phyloP scores from a whole-genome alignment of 176 grass and related monocot species.

The Ananas comosus region DNA sequence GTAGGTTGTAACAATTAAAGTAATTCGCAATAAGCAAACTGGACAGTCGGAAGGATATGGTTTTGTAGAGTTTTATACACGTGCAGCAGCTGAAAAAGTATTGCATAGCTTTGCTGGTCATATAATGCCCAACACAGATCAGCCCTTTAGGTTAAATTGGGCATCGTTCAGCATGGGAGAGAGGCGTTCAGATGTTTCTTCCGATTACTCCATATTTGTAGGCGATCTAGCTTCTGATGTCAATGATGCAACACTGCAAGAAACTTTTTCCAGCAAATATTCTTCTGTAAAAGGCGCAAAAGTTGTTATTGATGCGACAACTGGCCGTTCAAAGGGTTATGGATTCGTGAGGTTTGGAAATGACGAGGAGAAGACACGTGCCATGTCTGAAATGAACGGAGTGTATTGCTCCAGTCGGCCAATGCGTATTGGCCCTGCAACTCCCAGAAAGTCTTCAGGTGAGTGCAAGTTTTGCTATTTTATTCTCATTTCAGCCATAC shows the following conservation, averaged over 20 bases:
- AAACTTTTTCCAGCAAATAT: conserved; percentile 81
- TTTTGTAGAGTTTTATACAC: conserved; percentile 93
- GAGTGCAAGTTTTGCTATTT: conserved; percentile 18
- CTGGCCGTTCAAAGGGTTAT: conserved; percentile 92
- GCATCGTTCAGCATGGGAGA: conserved; percentile 97
- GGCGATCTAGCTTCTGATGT: conserved; percentile 98
- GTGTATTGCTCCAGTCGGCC: conserved; percentile 85
- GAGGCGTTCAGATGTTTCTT: conserved; percentile 63
- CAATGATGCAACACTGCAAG: conserved; percentile 60
- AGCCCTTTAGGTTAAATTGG: conserved; percentile 94
- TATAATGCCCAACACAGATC: conserved; percentile 95
- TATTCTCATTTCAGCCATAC: conserved; percentile 2
- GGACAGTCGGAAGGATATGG: conserved; percentile 96
- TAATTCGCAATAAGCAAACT: conserved; percentile 84
- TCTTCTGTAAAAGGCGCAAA: conserved; percentile 94
- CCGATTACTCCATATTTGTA: conserved; percentile 92
- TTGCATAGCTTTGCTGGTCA: conserved; percentile 73
- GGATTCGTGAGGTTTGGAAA: conserved; percentile 96
- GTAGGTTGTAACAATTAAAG: conserved; percentile 49
- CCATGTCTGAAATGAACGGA: conserved; percentile 94
- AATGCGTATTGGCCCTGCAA: conserved; percentile 93
- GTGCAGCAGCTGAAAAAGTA: conserved; percentile 67
- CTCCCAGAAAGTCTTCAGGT: conserved; percentile 93
- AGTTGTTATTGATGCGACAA: conserved; percentile 96
- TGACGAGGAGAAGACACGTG: conserved; percentile 74